phyloP scores from a whole-genome alignment of 176 grass and related monocot species.

The Calamus simplicifolius region DNA sequence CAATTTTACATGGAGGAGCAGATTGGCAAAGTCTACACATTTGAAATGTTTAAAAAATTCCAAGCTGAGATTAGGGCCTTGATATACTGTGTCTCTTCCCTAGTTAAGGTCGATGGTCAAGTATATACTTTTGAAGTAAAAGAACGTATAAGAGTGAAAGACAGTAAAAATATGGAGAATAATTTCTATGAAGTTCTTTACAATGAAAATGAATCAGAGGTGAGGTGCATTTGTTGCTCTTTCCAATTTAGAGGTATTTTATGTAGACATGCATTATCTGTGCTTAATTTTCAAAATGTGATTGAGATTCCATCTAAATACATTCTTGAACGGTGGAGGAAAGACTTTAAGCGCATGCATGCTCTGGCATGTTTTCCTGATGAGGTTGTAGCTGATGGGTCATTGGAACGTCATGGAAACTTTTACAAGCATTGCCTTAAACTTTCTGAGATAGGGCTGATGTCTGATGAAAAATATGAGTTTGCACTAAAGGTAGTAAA shows the following conservation, averaged over 20 bases:
- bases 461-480: constrained; percentile 10
- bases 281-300: constrained; percentile 7
- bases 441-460: constrained; percentile 14
- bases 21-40: constrained; percentile 9
- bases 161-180: constrained; percentile 2
- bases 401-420: neutral
- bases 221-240: constrained; percentile 12
- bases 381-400: neutral
- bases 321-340: constrained; percentile 8
- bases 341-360: constrained; percentile 6
- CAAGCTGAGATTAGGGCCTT: constrained; percentile 11
- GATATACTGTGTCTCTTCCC: constrained; percentile 6
- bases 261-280: constrained; percentile 14
- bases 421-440: constrained; percentile 6
- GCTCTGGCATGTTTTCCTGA: constrained; percentile 7
- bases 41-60: neutral
- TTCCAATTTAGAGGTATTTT: constrained; percentile 8
- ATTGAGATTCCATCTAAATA: constrained; percentile 10
- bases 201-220: constrained; percentile 1
- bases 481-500: constrained; percentile 3
- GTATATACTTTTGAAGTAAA: constrained; percentile 3
- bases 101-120: constrained; percentile 2
- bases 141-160: constrained; percentile 5
- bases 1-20: constrained; percentile 12
- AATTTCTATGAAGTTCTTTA: constrained; percentile 6